Base-by-base conservation (phyloP, 2,329 filamentous ascomycete genomes). In the Apiospora phragmitis region DNA sequence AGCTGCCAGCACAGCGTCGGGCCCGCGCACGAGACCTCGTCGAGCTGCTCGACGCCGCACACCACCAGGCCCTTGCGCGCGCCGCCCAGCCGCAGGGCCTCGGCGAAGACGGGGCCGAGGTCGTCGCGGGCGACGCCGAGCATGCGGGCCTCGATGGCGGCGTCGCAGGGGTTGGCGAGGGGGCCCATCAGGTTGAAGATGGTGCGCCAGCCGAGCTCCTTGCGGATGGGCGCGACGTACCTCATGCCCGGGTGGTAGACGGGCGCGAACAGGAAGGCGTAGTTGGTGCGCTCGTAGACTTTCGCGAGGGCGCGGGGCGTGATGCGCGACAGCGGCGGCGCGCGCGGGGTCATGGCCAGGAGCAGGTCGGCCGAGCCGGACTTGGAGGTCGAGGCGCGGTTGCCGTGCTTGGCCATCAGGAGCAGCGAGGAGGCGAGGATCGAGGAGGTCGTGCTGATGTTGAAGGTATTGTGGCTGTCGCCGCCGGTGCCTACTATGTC, bases 401-500 rank as follows among this genome's bases (percentile, higher is more conserved):
- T 99, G 74, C 96, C 96, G 83, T 99, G 96, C 84, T 99, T 99
- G 74, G 93, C 94, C 70, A 97, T 88, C 77, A 97, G 87, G 45
- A 99, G 88, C 38, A 97, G 85, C 5, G 94, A 91, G 7, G 94
- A 97, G 65, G 94, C 94, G 67, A 99, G 86, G 78, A 99, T 98
- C 24, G 94, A 97, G 2, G 96, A 90, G 8, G 96, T 97, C 5
- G 96, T 99, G 76, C 93, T 96, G 80, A 99, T 95, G 82, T 99
- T 99, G 90, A 97, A 99, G 43, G 96, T 99, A 81, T 97, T 94
- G 86, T 98, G 95, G 26, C 93, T 92, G 84, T 99, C 96, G 78
- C 96, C 96, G 75, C 96, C 96, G 9, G 96, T 99, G 75, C 96
- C 96, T 71, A 99, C 96, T 80, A 99, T 98, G 81, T 99, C 96